Percentiles rank a stretch among this genome's conserved stretches.
These are phyloP conservation scores for Rhododendron molle DNA, from an alignment of 148 eudicot species.

Conservation along the genomic window DNA sequence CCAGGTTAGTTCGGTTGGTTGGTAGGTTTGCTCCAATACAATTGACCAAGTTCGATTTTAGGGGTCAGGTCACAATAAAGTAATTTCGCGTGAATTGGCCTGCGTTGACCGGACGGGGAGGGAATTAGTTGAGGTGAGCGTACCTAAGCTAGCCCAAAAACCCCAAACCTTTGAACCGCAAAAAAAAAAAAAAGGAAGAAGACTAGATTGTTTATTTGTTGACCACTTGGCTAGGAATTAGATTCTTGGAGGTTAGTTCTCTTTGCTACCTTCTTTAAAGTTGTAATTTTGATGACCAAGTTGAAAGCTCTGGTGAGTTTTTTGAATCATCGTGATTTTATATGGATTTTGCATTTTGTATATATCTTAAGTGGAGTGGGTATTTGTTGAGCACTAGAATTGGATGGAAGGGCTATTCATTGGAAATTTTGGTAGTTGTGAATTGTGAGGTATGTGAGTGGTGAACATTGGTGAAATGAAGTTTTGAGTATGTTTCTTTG, in stretches of 20 bases:
- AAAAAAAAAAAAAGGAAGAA: too few species aligned
- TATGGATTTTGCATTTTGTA: not conserved
- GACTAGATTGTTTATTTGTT: too few species aligned
- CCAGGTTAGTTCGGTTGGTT: not conserved
- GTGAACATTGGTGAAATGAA: not conserved
- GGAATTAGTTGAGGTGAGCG: too few species aligned
- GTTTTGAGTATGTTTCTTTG: not conserved
- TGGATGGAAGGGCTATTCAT: not conserved
- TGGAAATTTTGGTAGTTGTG: not conserved
- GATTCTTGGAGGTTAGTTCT: conserved; percentile 51
- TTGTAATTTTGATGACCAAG: not conserved
- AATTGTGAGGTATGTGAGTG: not conserved
- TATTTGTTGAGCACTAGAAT: not conserved
- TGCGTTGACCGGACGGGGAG: not conserved
- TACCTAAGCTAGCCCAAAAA: too few species aligned
- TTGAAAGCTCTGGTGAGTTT: not conserved
- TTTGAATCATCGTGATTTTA: not conserved
- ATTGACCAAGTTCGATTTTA: not conserved
- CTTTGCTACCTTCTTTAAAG: not conserved
- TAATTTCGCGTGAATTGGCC: not conserved
- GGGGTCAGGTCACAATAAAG: not conserved
- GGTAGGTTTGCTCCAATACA: not conserved
- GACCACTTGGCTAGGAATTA: conserved; percentile 29
- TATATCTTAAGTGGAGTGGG: not conserved
- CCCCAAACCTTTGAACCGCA: too few species aligned